Evolutionary conservation across 106 monocot species (phyloP).

Genomic region (Iris macrosiphon): DNA sequence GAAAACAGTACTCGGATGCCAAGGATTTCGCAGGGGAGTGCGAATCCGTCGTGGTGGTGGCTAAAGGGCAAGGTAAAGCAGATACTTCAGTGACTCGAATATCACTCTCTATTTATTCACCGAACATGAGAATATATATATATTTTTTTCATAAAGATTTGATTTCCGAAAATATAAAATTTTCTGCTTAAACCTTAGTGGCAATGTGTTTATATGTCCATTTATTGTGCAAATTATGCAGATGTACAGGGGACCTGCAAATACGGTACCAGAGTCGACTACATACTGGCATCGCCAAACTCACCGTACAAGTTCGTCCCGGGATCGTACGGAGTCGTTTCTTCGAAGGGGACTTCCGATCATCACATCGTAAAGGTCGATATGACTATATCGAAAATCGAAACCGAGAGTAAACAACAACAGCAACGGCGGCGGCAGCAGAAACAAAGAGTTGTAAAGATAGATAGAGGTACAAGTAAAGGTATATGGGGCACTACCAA

Average conservation of each 20-base stretch:
- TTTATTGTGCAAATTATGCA: too few species aligned
- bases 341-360: constrained; percentile 80
- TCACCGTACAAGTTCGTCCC: constrained; percentile 68
- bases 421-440: not conserved
- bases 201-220: too few species aligned
- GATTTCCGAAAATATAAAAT: not conserved
- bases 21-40: constrained; percentile 85
- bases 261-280: constrained; percentile 79
- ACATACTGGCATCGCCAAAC: constrained; percentile 67
- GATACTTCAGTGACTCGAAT: too few species aligned
- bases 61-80: constrained; percentile 93
- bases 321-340: constrained; percentile 65
- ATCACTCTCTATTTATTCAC: too few species aligned
- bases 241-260: constrained; percentile 92
- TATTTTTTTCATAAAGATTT: not conserved
- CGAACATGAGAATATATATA: not conserved
- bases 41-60: constrained; percentile 73
- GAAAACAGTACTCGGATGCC: constrained; percentile 55
- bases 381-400: constrained; percentile 19
- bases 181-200: too few species aligned
- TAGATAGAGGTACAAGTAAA: constrained; percentile 23
- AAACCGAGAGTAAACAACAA: not conserved
- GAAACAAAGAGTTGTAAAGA: constrained; percentile 42
- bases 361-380: constrained; percentile 81
- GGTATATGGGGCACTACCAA: constrained; percentile 46